Evolutionary conservation across 2,329 filamentous ascomycete genomes (phyloP).

Genomic region (Alternaria novae-zelandiae): DNA sequence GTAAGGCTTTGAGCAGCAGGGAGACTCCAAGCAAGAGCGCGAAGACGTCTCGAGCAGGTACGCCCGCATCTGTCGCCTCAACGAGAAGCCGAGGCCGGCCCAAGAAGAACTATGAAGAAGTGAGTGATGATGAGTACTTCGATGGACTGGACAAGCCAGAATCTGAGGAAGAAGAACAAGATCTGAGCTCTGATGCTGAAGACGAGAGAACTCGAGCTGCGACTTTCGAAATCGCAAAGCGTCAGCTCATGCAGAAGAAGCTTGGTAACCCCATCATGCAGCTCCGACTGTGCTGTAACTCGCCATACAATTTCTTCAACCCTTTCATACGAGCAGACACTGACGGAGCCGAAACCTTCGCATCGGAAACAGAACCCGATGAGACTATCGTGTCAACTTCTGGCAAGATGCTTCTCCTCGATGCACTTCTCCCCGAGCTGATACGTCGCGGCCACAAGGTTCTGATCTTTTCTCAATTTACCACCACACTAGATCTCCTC

Average conservation of each 20-base stretch:
- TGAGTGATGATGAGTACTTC: slow-evolving; percentile 88
- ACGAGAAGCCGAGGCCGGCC: slow-evolving; percentile 60
- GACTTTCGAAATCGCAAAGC: slow-evolving; percentile 79
- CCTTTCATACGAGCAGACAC: slow-evolving; percentile 69
- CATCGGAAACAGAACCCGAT: slow-evolving; percentile 65
- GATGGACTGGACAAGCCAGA: slow-evolving; percentile 70
- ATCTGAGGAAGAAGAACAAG: slow-evolving; percentile 51
- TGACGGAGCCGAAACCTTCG: slow-evolving; percentile 51
- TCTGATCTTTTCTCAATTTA: slow-evolving; percentile 96
- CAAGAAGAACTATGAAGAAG: slow-evolving; percentile 68
- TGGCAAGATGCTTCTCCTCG: slow-evolving; percentile 94
- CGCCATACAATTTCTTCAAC: slow-evolving; percentile 95
- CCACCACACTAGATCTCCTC: slow-evolving; percentile 88
- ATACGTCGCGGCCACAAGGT: slow-evolving; percentile 83
- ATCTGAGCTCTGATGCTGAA: slow-evolving; percentile 55
- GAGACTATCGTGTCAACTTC: slow-evolving; percentile 84
- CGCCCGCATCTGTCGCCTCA: slow-evolving; percentile 65
- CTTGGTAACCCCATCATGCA: slow-evolving; percentile 93
- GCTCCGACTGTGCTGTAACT: slow-evolving; percentile 88
- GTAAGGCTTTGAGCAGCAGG: slow-evolving; percentile 57
- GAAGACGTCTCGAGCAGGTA: slow-evolving; percentile 77
- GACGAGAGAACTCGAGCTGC: slow-evolving; percentile 71
- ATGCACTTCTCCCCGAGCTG: slow-evolving; percentile 79
- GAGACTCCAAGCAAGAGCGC: slow-evolving; percentile 70
- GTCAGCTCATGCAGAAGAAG: slow-evolving; percentile 89